Percentiles rank a stretch among this genome's conserved stretches.
phyloP scores from a whole-genome alignment of 2,329 filamentous ascomycete species.

The Fusarium sp. region DNA sequence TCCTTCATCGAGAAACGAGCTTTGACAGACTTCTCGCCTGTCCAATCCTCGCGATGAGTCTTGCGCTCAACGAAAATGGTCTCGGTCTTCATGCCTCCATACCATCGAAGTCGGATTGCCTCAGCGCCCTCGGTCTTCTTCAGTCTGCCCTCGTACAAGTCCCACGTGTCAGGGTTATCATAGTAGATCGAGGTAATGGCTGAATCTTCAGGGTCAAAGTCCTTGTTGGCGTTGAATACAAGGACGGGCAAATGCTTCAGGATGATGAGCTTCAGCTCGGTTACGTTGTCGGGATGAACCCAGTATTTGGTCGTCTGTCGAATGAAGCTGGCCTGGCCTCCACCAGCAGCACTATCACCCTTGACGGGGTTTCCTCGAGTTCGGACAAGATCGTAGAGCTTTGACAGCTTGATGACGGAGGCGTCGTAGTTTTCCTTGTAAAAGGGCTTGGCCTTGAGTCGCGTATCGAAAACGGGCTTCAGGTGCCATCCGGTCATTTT shows the following conservation, averaged over 20 bases:
- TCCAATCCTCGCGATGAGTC: conserved; percentile 99
- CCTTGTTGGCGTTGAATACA: conserved; percentile 97
- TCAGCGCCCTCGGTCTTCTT: conserved; percentile 99
- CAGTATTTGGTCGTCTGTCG: conserved; percentile 99
- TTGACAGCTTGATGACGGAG: conserved; percentile 93
- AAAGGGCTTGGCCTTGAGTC: conserved; percentile 95
- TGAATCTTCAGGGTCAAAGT: conserved; percentile 88
- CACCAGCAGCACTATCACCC: conserved; percentile 91
- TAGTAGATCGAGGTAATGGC: conserved; percentile 99
- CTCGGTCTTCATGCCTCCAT: conserved; percentile 94
- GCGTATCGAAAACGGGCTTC: conserved; percentile 92
- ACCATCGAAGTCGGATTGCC: conserved; percentile 95
- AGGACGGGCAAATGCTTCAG: conserved; percentile 96
- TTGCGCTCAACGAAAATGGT: conserved; percentile 98
- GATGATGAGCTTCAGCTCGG: conserved; percentile 96
- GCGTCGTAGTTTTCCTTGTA: conserved; percentile 99
- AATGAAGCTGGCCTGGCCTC: conserved; percentile 92
- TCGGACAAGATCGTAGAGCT: conserved; percentile 91
- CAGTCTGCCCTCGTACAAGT: conserved; percentile 90
- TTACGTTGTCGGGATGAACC: conserved; percentile 98
- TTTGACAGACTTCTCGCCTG: conserved; percentile 98
- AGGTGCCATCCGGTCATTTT: conserved; percentile 96
- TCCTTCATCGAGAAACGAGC: conserved; percentile 95
- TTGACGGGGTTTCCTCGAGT: conserved; percentile 92
- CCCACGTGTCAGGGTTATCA: conserved; percentile 93